Conservation (phyloP, 2,329 filamentous ascomycete species). For the Coniochaeta ligniaria region DNA sequence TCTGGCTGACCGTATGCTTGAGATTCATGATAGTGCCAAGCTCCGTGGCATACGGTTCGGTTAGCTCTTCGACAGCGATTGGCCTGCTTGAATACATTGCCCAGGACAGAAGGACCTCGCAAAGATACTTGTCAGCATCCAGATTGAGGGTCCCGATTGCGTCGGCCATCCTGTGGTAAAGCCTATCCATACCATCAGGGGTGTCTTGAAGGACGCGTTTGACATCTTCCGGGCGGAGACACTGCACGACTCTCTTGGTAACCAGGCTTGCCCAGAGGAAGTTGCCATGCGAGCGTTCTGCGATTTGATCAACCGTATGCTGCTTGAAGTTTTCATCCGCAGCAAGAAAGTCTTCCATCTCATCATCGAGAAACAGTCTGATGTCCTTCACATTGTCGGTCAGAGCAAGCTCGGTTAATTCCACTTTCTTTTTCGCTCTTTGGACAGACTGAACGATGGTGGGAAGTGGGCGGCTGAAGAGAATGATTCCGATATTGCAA, state of each 20-base stretch:
- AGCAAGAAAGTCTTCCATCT: constrained; percentile 9
- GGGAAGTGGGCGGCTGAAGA: constrained; percentile 6
- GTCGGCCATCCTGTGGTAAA: constrained; percentile 14
- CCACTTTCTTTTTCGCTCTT: constrained; percentile 2
- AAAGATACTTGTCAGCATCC: constrained; percentile 8
- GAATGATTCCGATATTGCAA: constrained; percentile 2
- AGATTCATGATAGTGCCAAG: constrained; percentile 10
- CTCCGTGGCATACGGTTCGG: constrained; percentile 3
- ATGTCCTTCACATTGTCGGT: constrained; percentile 10
- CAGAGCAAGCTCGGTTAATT: constrained; percentile 4
- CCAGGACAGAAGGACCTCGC: constrained; percentile 12
- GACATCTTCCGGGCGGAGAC: constrained; percentile 12
- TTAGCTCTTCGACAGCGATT: constrained; percentile 11
- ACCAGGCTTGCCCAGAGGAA: constrained; percentile 14
- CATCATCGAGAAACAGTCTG: constrained; percentile 7
- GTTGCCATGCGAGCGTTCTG: constrained; percentile 13
- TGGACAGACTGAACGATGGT: constrained; percentile 7
- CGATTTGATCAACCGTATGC: constrained; percentile 17
- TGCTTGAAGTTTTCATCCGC: constrained; percentile 9
- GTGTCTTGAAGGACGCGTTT: constrained; percentile 7
- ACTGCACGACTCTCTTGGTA: constrained; percentile 8
- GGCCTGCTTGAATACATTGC: constrained; percentile 11
- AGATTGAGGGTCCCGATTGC: constrained; percentile 1
- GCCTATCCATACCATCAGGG: constrained; percentile 12
- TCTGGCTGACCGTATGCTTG: constrained; percentile 8